These are phyloP conservation scores for Capronia epimyces DNA, from an alignment of 2,329 filamentous ascomycete species.

Conservation along the genomic window DNA sequence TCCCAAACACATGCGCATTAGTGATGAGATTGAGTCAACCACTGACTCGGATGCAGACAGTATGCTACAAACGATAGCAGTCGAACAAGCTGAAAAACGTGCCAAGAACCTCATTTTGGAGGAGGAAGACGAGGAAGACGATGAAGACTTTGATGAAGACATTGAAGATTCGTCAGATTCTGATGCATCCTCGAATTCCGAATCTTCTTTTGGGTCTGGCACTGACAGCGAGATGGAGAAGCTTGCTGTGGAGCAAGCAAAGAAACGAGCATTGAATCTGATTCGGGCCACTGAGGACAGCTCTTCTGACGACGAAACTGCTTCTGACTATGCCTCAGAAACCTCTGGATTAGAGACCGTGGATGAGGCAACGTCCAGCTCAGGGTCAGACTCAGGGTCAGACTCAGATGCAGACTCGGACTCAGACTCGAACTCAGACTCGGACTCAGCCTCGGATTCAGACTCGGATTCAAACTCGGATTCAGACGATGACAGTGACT, in stretches of 20 bases:
- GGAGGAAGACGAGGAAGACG: constrained; percentile 24
- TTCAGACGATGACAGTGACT: constrained; percentile 9
- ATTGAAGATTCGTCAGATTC: constrained; percentile 3
- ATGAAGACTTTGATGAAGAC: constrained; percentile 15
- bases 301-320: constrained; percentile 15
- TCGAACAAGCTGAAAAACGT: constrained; percentile 40
- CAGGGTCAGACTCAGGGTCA: constrained; percentile 19
- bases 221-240: constrained; percentile 43
- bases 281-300: constrained; percentile 14
- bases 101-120: constrained; percentile 18
- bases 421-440: constrained; percentile 29
- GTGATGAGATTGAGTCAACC: not conserved
- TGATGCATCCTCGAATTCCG: constrained; percentile 16
- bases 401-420: constrained; percentile 29
- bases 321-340: constrained; percentile 8
- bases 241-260: constrained; percentile 41
- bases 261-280: constrained; percentile 32
- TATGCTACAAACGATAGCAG: constrained; percentile 43
- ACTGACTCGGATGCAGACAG: constrained; percentile 32
- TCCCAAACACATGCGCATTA: not conserved
- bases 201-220: constrained; percentile 26
- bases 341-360: not conserved
- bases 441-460: constrained; percentile 27
- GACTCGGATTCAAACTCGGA: constrained; percentile 31
- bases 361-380: constrained; percentile 12